Conservation (phyloP, 805 yeast genomes). For the Sugiyamaella qingdaonensis region DNA sequence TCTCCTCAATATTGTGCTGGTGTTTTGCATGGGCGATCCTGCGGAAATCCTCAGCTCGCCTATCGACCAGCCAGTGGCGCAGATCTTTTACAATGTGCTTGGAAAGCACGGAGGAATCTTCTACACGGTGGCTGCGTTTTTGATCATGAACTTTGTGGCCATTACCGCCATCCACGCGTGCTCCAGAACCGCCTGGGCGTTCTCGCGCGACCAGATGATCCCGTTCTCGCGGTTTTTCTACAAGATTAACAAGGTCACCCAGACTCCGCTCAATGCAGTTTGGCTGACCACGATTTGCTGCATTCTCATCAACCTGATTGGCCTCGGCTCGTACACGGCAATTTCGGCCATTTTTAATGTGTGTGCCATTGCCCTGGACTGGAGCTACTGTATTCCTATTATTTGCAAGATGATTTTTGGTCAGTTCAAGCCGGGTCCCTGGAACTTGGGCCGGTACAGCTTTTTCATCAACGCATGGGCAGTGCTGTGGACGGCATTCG, state of each 20-base stretch:
- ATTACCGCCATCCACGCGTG: constrained; percentile 78
- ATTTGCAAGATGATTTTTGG: constrained; percentile 17
- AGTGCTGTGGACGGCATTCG: constrained; percentile 22
- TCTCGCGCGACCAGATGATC: constrained; percentile 77
- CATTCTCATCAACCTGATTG: constrained; percentile 52
- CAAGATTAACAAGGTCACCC: constrained; percentile 52
- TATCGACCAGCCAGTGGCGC: constrained; percentile 71
- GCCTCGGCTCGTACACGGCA: constrained; percentile 66
- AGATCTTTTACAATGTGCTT: constrained; percentile 57
- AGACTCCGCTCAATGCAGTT: constrained; percentile 64
- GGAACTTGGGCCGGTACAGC: constrained; percentile 21
- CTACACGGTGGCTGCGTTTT: constrained; percentile 52
- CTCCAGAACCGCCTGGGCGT: constrained; percentile 72
- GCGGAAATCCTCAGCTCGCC: constrained; percentile 69
- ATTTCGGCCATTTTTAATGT: constrained; percentile 83
- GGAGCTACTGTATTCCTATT: constrained; percentile 72
- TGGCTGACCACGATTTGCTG: constrained; percentile 42
- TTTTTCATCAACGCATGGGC: constrained; percentile 20
- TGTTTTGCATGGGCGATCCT: constrained; percentile 68
- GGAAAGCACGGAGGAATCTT: constrained; percentile 23
- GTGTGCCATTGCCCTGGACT: constrained; percentile 67
- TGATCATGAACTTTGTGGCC: constrained; percentile 60
- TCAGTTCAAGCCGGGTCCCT: constrained; percentile 20
- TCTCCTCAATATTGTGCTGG: constrained; percentile 65
- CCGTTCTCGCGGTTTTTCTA: constrained; percentile 65